Evolutionary conservation across 2,329 filamentous ascomycete genomes (phyloP).

Genomic region (Fusarium odoratissimum): DNA sequence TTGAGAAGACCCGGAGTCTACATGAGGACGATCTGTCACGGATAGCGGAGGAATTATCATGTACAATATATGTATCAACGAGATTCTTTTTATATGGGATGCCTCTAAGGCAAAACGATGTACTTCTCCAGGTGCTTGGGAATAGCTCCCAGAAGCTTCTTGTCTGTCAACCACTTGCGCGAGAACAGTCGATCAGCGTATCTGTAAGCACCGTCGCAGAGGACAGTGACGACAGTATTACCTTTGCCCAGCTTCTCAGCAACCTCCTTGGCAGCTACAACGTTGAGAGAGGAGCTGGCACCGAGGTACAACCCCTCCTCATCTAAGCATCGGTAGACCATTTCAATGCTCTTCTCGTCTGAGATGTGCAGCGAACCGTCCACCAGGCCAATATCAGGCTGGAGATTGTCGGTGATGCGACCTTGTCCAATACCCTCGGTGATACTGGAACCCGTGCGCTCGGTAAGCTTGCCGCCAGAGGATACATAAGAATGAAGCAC

Average conservation of each 20-base stretch:
- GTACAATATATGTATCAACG: constrained; percentile 46
- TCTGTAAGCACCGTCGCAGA: constrained; percentile 96
- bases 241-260: constrained; percentile 90
- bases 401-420: constrained; percentile 93
- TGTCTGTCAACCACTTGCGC: constrained; percentile 87
- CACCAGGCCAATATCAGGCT: constrained; percentile 83
- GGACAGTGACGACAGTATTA: constrained; percentile 90
- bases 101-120: constrained; percentile 81
- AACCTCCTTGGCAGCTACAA: constrained; percentile 93
- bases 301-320: constrained; percentile 96
- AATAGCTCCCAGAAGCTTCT: constrained; percentile 83
- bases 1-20: neutral
- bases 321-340: constrained; percentile 96
- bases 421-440: constrained; percentile 98
- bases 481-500: constrained; percentile 93
- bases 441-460: constrained; percentile 86
- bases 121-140: constrained; percentile 91
- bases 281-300: constrained; percentile 92
- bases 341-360: constrained; percentile 95
- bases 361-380: constrained; percentile 87
- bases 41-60: constrained; percentile 18
- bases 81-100: constrained; percentile 46
- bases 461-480: constrained; percentile 84
- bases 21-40: neutral
- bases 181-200: constrained; percentile 96